Conservation (phyloP, 306 rosid species). For the Calophaca sinica region DNA sequence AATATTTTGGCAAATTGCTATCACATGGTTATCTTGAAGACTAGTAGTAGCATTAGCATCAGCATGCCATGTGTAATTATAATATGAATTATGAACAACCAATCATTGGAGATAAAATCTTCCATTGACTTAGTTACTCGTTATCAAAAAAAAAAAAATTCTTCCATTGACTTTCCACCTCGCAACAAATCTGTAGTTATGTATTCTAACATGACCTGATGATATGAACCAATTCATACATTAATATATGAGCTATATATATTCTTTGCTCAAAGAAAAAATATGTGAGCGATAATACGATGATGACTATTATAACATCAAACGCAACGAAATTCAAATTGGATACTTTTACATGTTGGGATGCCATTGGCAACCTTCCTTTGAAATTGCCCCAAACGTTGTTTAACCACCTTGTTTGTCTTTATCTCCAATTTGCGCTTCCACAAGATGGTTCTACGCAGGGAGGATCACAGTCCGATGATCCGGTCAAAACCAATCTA, state of each 20-base stretch:
- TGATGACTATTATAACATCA: background rate
- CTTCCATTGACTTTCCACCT: conserved; percentile 14
- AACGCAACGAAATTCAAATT: background rate
- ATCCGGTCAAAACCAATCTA: too few species aligned
- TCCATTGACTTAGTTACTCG: too few species aligned
- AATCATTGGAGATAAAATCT: background rate
- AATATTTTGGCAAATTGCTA: conserved; percentile 9
- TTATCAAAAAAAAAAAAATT: too few species aligned
- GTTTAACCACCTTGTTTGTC: background rate
- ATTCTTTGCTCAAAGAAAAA: background rate
- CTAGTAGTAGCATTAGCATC: background rate
- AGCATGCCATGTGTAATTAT: background rate
- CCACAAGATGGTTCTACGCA: background rate
- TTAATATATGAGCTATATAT: background rate
- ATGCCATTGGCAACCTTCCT: background rate
- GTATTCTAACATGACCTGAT: background rate
- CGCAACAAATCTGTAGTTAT: background rate
- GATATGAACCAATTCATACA: background rate
- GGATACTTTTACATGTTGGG: too few species aligned
- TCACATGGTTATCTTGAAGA: background rate
- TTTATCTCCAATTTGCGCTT: background rate
- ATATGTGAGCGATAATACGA: background rate
- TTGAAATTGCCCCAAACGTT: conserved; percentile 4
- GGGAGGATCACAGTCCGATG: too few species aligned
- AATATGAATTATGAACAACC: too few species aligned